Evolutionary conservation across 139 green algal species (phyloP), one percentile per base, ranked within the genome.

Genomic region (Limnomonas spitsbergensis): DNA sequence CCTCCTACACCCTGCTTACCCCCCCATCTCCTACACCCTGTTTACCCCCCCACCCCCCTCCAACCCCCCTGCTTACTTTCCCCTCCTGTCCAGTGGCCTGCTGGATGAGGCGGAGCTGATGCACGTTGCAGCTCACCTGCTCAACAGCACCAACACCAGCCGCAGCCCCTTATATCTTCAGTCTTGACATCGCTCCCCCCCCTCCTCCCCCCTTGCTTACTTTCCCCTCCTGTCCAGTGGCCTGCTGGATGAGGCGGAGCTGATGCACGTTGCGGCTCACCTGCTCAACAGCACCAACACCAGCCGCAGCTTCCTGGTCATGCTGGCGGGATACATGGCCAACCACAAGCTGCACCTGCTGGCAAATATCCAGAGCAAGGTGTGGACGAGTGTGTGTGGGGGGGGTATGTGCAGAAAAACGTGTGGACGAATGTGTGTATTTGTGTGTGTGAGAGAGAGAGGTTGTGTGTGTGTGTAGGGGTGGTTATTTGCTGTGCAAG

Each of bases 31-130:
- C n/a, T n/a, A n/a, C n/a, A n/a, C n/a, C n/a, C n/a, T n/a, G n/a
- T n/a, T n/a, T n/a, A n/a, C n/a, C n/a, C n/a, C n/a, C n/a, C n/a
- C n/a, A n/a, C n/a, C n/a, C n/a, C n/a, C n/a, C n/a, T n/a, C n/a
- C n/a, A n/a, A n/a, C n/a, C n/a, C n/a, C n/a, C n/a, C n/a, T n/a
- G n/a, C n/a, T n/a, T n/a, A n/a, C n/a, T n/a, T n/a, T n/a, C n/a
- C 47, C 20, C 47, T 61, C 40, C 36, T 96, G 14, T 93, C 91
- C 26, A 66, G 0, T 32, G 53, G 66, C n/a, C 77, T 90, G 61
- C 38, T 88, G 38, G 74, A 88, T 9, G 84, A 94, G 66, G 47
- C 53, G 2, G 81, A 84, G 29, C 81, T 91, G 37, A 61, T 93
- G 32, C 75, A 81, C 14, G 78, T 92, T 1, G 47, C 87, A 26